These are phyloP conservation scores for Fusarium temperatum DNA, from an alignment of 2,329 filamentous ascomycete genomes.

Conservation along the genomic window DNA sequence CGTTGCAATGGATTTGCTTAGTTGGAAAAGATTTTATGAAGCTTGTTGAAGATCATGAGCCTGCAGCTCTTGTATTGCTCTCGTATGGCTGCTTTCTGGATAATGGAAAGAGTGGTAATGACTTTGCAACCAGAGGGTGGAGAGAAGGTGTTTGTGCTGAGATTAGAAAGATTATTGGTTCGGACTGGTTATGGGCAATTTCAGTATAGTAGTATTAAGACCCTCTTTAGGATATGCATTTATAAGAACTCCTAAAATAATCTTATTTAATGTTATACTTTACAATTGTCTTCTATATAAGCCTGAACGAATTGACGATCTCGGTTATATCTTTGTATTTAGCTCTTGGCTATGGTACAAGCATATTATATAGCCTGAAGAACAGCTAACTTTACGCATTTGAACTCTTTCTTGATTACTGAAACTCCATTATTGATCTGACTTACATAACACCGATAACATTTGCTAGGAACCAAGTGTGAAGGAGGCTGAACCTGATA, in stretches of 20 bases:
- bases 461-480: fast-evolving
- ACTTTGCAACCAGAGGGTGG: background rate
- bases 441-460: too few species aligned
- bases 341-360: too few species aligned
- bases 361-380: too few species aligned
- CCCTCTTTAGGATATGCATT: fast-evolving
- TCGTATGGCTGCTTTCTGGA: background rate
- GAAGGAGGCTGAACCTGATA: too few species aligned
- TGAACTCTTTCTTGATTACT: too few species aligned
- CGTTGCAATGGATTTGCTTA: background rate
- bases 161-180: background rate
- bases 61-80: background rate
- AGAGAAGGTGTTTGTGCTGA: background rate
- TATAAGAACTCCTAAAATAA: fast-evolving
- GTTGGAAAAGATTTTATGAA: background rate
- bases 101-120: background rate
- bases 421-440: fast-evolving
- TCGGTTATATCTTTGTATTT: too few species aligned
- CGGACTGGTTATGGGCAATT: background rate
- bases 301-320: too few species aligned
- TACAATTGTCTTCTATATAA: fast-evolving
- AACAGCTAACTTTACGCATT: fast-evolving
- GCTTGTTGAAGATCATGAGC: background rate
- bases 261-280: too few species aligned
- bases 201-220: too few species aligned